Conservation (phyloP, 2,329 filamentous ascomycete genomes). For the Golovinomyces cichoracearum region DNA sequence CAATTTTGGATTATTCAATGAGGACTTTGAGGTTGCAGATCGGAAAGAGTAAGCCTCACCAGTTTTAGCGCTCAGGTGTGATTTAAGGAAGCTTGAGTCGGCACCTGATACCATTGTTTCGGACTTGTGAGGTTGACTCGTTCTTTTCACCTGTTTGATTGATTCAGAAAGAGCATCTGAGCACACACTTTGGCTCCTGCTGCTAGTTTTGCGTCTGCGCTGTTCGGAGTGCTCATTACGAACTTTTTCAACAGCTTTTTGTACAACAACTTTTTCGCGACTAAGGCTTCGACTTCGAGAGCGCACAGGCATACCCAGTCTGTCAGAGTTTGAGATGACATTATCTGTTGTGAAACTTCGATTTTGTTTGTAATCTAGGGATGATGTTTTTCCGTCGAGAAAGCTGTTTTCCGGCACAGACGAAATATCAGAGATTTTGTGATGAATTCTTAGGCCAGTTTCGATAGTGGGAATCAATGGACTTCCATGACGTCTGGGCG, state of each 20-base stretch:
- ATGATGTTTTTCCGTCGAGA: slow-evolving; percentile 24
- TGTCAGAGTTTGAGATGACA: slow-evolving; percentile 19
- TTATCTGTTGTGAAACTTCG: slow-evolving; percentile 11
- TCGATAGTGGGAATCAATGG: slow-evolving; percentile 27
- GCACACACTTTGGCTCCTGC: slow-evolving; percentile 22
- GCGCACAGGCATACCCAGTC: slow-evolving; percentile 31
- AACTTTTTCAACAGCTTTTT: slow-evolving; percentile 43
- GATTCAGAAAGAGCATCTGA: slow-evolving; percentile 21
- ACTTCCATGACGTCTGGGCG: slow-evolving; percentile 35
- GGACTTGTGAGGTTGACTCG: slow-evolving; percentile 25
- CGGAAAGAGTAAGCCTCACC: slow-evolving; percentile 31
- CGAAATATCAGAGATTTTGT: slow-evolving; percentile 62
- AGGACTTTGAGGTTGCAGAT: slow-evolving; percentile 31
- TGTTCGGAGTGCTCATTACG: slow-evolving; percentile 24
- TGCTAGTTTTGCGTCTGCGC: slow-evolving; percentile 19
- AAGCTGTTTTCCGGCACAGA: slow-evolving; percentile 50
- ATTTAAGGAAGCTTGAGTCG: slow-evolving; percentile 36
- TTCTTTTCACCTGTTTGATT: slow-evolving; percentile 21
- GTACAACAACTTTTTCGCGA: slow-evolving; percentile 34
- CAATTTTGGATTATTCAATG: slow-evolving; percentile 45
- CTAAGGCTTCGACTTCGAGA: slow-evolving; percentile 36
- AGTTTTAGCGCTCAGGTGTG: slow-evolving; percentile 26
- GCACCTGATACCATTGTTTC: slow-evolving; percentile 19
- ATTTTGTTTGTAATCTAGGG: slow-evolving; percentile 13
- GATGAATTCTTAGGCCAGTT: slow-evolving; percentile 28